Evolutionary conservation across 441 rosid species (phyloP), one percentile per base, ranked within the genome.

Genomic region (Theobroma grandiflorum): DNA sequence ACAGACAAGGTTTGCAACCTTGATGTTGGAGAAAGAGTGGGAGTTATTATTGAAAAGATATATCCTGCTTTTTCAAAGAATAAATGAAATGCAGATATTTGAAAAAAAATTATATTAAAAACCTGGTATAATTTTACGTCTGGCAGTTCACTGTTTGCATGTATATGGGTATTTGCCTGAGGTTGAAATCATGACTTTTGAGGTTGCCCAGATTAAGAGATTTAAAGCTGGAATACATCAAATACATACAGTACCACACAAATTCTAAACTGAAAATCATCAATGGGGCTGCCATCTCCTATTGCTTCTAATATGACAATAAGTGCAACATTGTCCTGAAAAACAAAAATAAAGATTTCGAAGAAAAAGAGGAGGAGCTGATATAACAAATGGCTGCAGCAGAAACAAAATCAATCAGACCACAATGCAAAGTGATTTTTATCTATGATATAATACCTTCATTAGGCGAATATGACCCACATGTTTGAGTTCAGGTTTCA

Each of bases 71-170:
- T 10, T 31, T 40, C 6, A 12, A 45, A n/a, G 63, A 16, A 57
- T 10, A 52, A 71, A 61, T 49, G 64, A 72, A 50, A 78, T 20
- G 9, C 4, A 49, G 4, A 20, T 22, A 73, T 15, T 71, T 57
- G 9, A 20, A 8, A 16, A 42, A n/a, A 20, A 26, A 26, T 26
- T 26, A 26, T 26, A 66, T 5, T 20, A 43, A 12, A 49, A 45
- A 84, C 89, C 85, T 87, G 87, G 81, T 63, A 78, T 52, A 85
- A 76, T 69, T 87, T 83, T 67, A 78, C 81, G 47, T 87, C 84
- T 8, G 74, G 85, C 31, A 59, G 22, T 12, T 47, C 59, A 6
- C 64, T 62, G 31, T 50, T 73, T 53, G 85, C 87, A 69, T 70
- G 50, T 47, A 81, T 75, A 81, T 81, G 88, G 15, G 88, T 83